A percentile compares a stretch with the other conserved stretches of the same genome.
Evolutionary conservation across 2,329 filamentous ascomycete species (phyloP).

Genomic region (Aureobasidium musti): DNA sequence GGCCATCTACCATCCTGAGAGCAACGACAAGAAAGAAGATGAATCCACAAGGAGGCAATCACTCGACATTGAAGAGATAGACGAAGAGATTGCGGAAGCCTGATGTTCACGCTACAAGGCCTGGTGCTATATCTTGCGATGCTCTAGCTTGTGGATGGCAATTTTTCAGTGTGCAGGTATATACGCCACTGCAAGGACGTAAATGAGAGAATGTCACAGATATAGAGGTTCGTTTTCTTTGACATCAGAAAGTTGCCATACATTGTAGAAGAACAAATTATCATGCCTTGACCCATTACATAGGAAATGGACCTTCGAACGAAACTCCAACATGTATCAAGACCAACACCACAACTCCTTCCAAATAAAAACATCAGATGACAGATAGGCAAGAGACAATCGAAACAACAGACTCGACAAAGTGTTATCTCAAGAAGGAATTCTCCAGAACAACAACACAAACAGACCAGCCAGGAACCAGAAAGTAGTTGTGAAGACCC

Average conservation of each 20-base stretch:
- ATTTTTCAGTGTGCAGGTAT: too few relatives aligned
- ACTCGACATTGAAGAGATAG: background rate
- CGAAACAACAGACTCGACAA: too few relatives aligned
- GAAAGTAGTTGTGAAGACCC: background rate
- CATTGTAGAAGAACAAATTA: background rate
- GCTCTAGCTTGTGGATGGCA: too few relatives aligned
- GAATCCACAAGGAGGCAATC: background rate
- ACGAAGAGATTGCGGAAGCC: slow-evolving; percentile 24
- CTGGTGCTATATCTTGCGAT: background rate
- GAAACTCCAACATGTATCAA: background rate
- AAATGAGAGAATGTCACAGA: too few relatives aligned
- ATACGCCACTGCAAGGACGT: too few relatives aligned
- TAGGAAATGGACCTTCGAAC: background rate
- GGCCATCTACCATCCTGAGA: background rate
- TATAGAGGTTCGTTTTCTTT: too few relatives aligned
- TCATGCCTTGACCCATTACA: background rate
- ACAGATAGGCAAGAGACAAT: background rate
- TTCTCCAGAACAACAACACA: background rate
- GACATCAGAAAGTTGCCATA: too few relatives aligned
- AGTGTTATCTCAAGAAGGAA: background rate
- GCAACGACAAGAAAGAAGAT: background rate
- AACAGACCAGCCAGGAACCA: background rate
- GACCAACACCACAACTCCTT: background rate
- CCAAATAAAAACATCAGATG: background rate
- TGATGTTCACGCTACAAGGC: background rate